These are phyloP conservation scores for Aspergillus sp. DNA, from an alignment of 2,329 filamentous ascomycete genomes.

Conservation along the genomic window DNA sequence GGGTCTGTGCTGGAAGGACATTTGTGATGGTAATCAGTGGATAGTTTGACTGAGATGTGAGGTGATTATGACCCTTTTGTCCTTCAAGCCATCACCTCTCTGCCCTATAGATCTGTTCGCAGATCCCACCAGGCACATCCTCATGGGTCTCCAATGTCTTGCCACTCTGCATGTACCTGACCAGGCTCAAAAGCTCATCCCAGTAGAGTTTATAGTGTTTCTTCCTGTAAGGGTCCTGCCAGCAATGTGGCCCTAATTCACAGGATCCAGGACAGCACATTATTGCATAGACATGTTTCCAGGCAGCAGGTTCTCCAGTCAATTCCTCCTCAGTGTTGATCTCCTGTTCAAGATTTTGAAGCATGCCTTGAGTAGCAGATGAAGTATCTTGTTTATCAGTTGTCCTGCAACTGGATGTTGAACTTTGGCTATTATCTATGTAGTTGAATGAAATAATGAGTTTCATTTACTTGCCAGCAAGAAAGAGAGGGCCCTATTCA, in stretches of 20 bases:
- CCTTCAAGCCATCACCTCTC: not conserved
- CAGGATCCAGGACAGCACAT: not conserved
- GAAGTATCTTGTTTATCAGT: slow-evolving; percentile 8
- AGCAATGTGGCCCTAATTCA: slow-evolving; percentile 7
- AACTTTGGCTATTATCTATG: not conserved
- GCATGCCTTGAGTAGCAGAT: slow-evolving; percentile 8
- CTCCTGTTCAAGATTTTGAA: slow-evolving; percentile 4
- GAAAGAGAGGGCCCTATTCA: slow-evolving; percentile 16
- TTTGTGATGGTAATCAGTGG: too few species aligned
- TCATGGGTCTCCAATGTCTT: slow-evolving; percentile 2
- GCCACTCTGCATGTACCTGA: slow-evolving; percentile 6
- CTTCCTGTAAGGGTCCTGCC: slow-evolving; percentile 7
- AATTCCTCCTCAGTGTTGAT: slow-evolving; percentile 5
- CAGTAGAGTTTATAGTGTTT: slow-evolving; percentile 10
- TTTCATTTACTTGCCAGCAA: slow-evolving; percentile 23
- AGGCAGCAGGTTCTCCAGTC: not conserved
- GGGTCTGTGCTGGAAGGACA: too few species aligned
- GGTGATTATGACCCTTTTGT: too few species aligned
- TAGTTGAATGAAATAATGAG: slow-evolving; percentile 25
- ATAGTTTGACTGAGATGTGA: too few species aligned
- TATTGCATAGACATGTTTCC: not conserved
- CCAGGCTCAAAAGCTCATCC: slow-evolving; percentile 4
- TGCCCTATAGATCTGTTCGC: slow-evolving; percentile 2
- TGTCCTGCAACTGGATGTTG: not conserved
- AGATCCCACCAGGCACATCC: slow-evolving; percentile 3